phyloP scores from a whole-genome alignment of 495 filamentous ascomycete species.

The Staphylotrichum longicolle region DNA sequence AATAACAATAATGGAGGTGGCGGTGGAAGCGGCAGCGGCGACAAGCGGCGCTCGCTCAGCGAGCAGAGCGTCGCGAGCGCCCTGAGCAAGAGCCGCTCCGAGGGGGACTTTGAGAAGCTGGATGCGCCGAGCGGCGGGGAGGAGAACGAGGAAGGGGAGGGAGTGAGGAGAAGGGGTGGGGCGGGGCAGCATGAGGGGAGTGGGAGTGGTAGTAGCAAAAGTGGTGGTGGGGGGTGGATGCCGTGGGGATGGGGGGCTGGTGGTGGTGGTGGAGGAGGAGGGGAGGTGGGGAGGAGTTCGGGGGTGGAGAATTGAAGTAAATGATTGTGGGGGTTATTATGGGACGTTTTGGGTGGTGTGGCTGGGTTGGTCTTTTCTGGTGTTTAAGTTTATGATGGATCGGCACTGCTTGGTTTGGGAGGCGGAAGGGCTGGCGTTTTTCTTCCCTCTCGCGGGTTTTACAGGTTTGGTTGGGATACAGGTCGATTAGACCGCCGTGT shows the following conservation, averaged over 20 bases:
- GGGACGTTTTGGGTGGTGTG: too few relatives aligned
- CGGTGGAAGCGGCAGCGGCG: neutral
- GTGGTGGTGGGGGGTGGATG: constrained; percentile 53
- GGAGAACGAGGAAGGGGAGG: constrained; percentile 39
- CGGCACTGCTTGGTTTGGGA: too few relatives aligned
- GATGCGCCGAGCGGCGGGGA: constrained; percentile 64
- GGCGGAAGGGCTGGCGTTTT: too few relatives aligned
- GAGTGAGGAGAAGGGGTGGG: constrained; percentile 11
- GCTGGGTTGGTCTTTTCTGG: too few relatives aligned
- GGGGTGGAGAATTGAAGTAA: constrained; percentile 30
- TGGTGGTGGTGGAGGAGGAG: constrained; percentile 4
- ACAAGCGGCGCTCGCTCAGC: constrained; percentile 28
- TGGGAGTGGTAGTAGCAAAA: constrained; percentile 14
- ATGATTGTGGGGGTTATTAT: neutral
- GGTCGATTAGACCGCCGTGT: too few relatives aligned
- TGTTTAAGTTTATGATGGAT: too few relatives aligned
- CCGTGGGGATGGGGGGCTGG: constrained; percentile 55
- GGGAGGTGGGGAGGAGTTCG: constrained; percentile 30
- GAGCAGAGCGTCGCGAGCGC: constrained; percentile 51
- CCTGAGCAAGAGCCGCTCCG: constrained; percentile 68
- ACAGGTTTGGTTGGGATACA: too few relatives aligned
- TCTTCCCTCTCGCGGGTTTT: too few relatives aligned
- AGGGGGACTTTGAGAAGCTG: constrained; percentile 80
- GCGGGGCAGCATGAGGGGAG: constrained; percentile 11
- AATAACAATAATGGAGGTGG: neutral